Base-by-base conservation (phyloP, 805 yeast species). In the Clavispora phyllophila region DNA sequence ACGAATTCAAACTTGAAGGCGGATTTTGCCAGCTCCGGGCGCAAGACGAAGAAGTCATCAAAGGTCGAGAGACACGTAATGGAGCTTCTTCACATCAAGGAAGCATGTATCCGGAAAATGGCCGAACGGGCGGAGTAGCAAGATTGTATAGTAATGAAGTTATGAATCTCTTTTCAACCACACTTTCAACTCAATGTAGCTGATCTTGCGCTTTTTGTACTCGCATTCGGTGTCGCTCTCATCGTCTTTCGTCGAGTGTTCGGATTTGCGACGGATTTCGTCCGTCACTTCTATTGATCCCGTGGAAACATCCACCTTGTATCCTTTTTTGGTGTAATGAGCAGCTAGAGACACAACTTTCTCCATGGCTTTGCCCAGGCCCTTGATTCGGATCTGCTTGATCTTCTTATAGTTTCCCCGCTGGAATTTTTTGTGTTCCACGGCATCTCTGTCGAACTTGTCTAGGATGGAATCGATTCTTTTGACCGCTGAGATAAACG, bases 401-500 rank as follows among this genome's bases (percentile, higher is more conserved):
- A 66, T 65, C 29, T 66, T 70, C 42, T 71, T 71, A 43, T 69
- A 65, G 41, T 59, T 57, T 24, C 66, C 48, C 19, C 57, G 58
- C 38, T 63, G 61, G 44, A 48, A 62, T 46, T 65, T 62, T 18
- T 47, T 47, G 15, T 46, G 53, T 39, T 36, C 43, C 36, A 37
- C 42, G 17, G 47, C 41, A 22, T 56, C 42, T 32, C 56, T 58
- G 42, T 63, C 62, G 47, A 78, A 68, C 37, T 70, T 72, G 5
- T 59, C 64, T 18, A 87, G 58, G 40, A 72, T 65, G 54, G 78
- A 79, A 32, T 70, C 70, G 2, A 82, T 73, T 40, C 85, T 71
- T 54, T 87, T 87, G 33, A 87, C 54, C 0, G 85, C 88, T 9
- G 91, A 77, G 10, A 87, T 71, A 53, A 72, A 85, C 2, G 96